Base-by-base conservation (phyloP, 2,329 filamentous ascomycete genomes). In the Akanthomyces uredinophilus region DNA sequence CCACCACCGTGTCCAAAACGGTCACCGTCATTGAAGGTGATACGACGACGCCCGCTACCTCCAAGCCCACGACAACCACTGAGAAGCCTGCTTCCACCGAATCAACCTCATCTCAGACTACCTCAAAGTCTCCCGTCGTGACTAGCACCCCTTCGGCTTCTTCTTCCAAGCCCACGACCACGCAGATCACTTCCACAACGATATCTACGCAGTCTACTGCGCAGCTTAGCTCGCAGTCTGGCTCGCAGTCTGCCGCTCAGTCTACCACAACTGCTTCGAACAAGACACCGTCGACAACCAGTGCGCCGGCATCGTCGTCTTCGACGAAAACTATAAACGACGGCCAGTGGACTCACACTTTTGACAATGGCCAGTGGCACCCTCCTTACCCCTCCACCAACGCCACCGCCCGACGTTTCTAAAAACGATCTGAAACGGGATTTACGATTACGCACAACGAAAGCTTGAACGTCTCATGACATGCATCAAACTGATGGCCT, bases 341-440 rank as follows among this genome's bases (percentile, higher is more conserved):
- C 43, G 50, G 59, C 20, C 59, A 61, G 16, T 61, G 59, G 39
- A 73, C 72, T 18, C 70, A 75, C 47, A 72, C 72, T 14, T 71
- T 75, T 46, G 78, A 81, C 61, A 66, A 81, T 59, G 79, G 79
- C 20, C 69, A 69, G 55, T 81, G 79, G 80, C 77, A 79, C 62
- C 79, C 79, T 4, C 73, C 73, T 0, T 81, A 80, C 60, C 77
- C 77, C 3, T 49, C 76, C 0, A 79, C 76, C 76, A 81, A 79
- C 64, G 73, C 68, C 57, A 79, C 78, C 2, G 64, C 22, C 22
- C 41, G 27, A 29, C 41, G 49, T 22, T 4, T 1, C 5, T 52
- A 7, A 46, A 22, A 11, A 44, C n/a, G 14, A 52, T n/a, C 22
- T 46, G 49, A 44, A 37, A 60, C 46, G 43, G 44, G 10, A n/a